Base-by-base conservation (phyloP, 2,329 filamentous ascomycete genomes). In the Ophiostoma ulmi region DNA sequence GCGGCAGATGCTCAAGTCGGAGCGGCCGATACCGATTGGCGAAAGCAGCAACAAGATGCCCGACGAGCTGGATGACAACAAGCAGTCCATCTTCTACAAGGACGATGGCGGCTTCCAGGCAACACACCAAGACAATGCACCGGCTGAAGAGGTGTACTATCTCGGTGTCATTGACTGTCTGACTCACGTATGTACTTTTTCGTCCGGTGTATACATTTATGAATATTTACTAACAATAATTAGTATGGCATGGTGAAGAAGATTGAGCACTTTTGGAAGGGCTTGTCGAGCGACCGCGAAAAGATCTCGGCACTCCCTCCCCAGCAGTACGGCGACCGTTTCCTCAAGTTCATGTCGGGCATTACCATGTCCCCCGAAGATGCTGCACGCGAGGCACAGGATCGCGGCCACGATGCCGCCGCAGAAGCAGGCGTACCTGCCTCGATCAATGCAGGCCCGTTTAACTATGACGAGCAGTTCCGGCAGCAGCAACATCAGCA, bases 111-210 rank as follows among this genome's bases (percentile, higher is more conserved):
- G 95, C 3, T 93, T 97, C 80, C 86, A 90, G 75, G 94, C 95
- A 14, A 98, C 95, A 0, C 93, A 97, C 77, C 93, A 97, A 79
- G 89, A 97, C 79, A 91, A 97, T 73, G 82, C 83, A 20, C 88
- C 91, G 1, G 94, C 91, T 1, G 92, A 97, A 70, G 93, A 97
- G 80, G 93, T 99, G 61, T 99, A 99, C 80, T 99, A 99, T 78
- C 87, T 99, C 8, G 96, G 95, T 48, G 96, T 99, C 76, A 99
- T 99, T 79, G 95, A 99, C 80, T 99, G 95, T 80, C 84, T 99
- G 76, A 99, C 95, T 76, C 93, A 97, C 79, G 93, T 97, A 86
- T 88, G 92, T 87, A 69, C 44, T 64, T 36, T 5, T 20, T 2
- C 13, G 35, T 14, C 13, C 35, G 48, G 44, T 17, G 67, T 35